Evolutionary conservation across 2,329 filamentous ascomycete species (phyloP), one percentile per base, ranked within the genome.

Genomic region (Aureobasidium uvarum): DNA sequence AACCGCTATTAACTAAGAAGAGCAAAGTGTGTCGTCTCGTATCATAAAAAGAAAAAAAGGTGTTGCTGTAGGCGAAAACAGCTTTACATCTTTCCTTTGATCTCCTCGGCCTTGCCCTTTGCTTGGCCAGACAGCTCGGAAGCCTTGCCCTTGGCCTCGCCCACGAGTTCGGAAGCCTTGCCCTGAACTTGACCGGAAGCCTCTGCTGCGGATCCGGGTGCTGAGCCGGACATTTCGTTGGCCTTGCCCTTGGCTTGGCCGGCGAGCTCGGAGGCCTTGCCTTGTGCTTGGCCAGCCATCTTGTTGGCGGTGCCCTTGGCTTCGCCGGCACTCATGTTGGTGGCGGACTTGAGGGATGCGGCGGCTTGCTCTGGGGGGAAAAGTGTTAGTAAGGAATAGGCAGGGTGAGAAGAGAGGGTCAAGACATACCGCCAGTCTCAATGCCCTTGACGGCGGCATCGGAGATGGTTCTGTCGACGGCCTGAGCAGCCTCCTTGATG

Each of bases 381-480:
- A n/a, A n/a, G 14, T 41, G 4, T 23, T n/a, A 45, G 60, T 16
- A n/a, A 20, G 28, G 25, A 20, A n/a, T 28, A 39, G 18, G n/a
- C n/a, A 43, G 13, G 54, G 10, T 48, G 23, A 0, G 16, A 18
- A 38, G 31, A n/a, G 6, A 28, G 43, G 23, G 14, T 16, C 4
- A 20, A 39, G 1, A 81, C 85, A 66, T 83, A 87, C 85, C 81
- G 67, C 84, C 83, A 70, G 81, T 85, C 76, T 89, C 83, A 67
- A 88, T 86, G 52, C 85, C 86, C 76, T 84, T 84, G 25, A 88
- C 83, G 13, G 82, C 81, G 31, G 77, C 81, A 73, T 85, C 79
- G 0, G 84, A 81, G 41, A 86, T 79, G 25, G 78, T 79, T 67
- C 81, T 77, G 74, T 88, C 85, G 23, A 84, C 83, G 64, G 78